Conservation (phyloP, 495 filamentous ascomycete genomes). For the Xylaria longipes region DNA sequence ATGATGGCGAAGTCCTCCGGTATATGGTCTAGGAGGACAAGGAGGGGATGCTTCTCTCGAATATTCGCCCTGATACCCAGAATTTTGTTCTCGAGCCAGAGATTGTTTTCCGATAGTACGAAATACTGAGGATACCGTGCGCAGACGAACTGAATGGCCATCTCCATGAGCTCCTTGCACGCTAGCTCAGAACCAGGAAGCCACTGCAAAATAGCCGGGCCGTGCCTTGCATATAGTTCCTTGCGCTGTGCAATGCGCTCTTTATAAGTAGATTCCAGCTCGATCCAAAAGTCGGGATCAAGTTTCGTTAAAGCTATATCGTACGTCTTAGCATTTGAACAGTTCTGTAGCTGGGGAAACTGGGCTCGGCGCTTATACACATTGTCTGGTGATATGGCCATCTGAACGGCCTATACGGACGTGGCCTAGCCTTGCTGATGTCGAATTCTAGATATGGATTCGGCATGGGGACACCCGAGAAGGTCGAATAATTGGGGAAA, state of each 20-base stretch:
- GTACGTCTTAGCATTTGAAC: slow-evolving; percentile 12
- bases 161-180: slow-evolving; percentile 91
- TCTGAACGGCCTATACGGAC: slow-evolving; percentile 80
- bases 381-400: slow-evolving; percentile 95
- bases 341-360: background rate
- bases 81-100: slow-evolving; percentile 73
- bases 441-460: slow-evolving; percentile 65
- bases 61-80: slow-evolving; percentile 70
- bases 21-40: slow-evolving; percentile 79
- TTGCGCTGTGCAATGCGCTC: slow-evolving; percentile 74
- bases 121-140: slow-evolving; percentile 85
- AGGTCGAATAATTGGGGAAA: slow-evolving; percentile 80
- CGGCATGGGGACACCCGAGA: slow-evolving; percentile 82
- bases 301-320: slow-evolving; percentile 74
- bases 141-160: slow-evolving; percentile 79
- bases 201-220: slow-evolving; percentile 67
- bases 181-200: slow-evolving; percentile 82
- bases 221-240: slow-evolving; percentile 68
- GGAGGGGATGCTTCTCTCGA: slow-evolving; percentile 66
- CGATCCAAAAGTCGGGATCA: slow-evolving; percentile 90
- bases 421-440: slow-evolving; percentile 67
- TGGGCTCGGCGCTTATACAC: slow-evolving; percentile 63
- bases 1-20: slow-evolving; percentile 90
- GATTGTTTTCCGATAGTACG: slow-evolving; percentile 62
- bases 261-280: slow-evolving; percentile 80